phyloP scores from a whole-genome alignment of 805 yeast genomes.

The Candida lessepsii region DNA sequence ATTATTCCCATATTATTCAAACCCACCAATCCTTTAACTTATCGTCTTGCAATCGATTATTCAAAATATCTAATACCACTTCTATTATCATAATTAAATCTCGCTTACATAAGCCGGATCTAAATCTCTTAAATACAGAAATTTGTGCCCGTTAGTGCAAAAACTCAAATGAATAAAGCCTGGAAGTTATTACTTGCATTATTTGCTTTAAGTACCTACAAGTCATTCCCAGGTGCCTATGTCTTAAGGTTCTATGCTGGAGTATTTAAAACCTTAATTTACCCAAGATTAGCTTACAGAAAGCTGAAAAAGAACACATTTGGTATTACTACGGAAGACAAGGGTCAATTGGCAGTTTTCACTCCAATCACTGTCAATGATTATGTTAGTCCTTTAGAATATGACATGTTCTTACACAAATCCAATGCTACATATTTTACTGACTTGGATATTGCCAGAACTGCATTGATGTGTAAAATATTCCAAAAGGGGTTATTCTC shows the following conservation, averaged over 20 bases:
- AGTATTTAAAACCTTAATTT: slow-evolving; percentile 40
- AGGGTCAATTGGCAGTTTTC: slow-evolving; percentile 37
- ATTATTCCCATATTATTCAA: too few relatives aligned
- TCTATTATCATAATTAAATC: too few relatives aligned
- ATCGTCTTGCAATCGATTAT: too few relatives aligned
- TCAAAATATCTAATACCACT: too few relatives aligned
- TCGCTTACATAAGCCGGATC: too few relatives aligned
- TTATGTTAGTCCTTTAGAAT: slow-evolving; percentile 72
- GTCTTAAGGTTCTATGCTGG: slow-evolving; percentile 57
- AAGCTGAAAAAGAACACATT: slow-evolving; percentile 28
- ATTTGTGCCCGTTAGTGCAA: too few relatives aligned
- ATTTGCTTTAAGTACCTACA: slow-evolving; percentile 45
- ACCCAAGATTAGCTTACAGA: slow-evolving; percentile 28
- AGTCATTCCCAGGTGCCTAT: slow-evolving; percentile 68
- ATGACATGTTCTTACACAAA: slow-evolving; percentile 86
- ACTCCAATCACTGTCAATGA: slow-evolving; percentile 44
- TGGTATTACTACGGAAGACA: slow-evolving; percentile 26
- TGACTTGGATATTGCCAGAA: slow-evolving; percentile 79
- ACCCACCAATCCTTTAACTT: too few relatives aligned
- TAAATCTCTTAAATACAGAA: too few relatives aligned
- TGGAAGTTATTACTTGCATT: slow-evolving; percentile 5
- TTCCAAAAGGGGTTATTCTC: slow-evolving; percentile 56
- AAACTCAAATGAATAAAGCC: slow-evolving; percentile 1
- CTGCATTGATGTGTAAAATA: slow-evolving; percentile 54
- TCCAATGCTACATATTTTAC: slow-evolving; percentile 80